Evolutionary conservation across 2,329 filamentous ascomycete genomes (phyloP).

Genomic region (Byssochlamys sp.): DNA sequence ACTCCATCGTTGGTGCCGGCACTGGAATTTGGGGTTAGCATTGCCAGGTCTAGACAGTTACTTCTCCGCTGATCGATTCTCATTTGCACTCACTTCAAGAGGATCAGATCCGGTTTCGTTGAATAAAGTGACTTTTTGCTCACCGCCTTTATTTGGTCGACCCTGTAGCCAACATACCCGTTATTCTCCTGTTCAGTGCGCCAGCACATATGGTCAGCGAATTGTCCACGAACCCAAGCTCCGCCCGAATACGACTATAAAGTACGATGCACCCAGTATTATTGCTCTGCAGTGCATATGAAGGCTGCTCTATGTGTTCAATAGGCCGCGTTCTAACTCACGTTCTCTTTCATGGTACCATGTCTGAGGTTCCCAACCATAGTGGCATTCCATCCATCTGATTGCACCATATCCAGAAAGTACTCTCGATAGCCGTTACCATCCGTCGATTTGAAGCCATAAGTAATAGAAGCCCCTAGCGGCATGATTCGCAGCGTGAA

Average conservation of each 20-base stretch:
- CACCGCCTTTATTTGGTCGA: conserved; percentile 11
- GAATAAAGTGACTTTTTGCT: conserved; percentile 3
- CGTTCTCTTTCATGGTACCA: conserved; percentile 13
- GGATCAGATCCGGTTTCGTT: conserved; percentile 18
- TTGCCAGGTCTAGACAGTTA: neutral
- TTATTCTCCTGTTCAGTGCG: conserved; percentile 13
- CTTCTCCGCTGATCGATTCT: neutral
- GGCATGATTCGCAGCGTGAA: neutral
- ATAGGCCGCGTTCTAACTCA: conserved; percentile 1
- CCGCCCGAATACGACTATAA: neutral
- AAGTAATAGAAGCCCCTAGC: conserved; percentile 9
- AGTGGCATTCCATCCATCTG: conserved; percentile 6
- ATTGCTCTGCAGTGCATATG: neutral
- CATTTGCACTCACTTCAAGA: conserved; percentile 16
- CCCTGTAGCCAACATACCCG: conserved; percentile 14
- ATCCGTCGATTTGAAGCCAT: conserved; percentile 3
- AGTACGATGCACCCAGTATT: neutral
- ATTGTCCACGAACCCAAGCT: no score
- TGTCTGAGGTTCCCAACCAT: conserved; percentile 9
- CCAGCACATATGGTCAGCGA: neutral
- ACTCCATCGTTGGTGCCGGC: conserved; percentile 27
- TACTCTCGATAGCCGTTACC: conserved; percentile 9
- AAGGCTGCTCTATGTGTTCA: neutral
- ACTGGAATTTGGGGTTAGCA: conserved; percentile 8
- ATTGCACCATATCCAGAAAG: conserved; percentile 4